These are phyloP conservation scores for Sextonia rubra DNA, from an alignment of 164 flowering plant genomes.

Conservation along the genomic window DNA sequence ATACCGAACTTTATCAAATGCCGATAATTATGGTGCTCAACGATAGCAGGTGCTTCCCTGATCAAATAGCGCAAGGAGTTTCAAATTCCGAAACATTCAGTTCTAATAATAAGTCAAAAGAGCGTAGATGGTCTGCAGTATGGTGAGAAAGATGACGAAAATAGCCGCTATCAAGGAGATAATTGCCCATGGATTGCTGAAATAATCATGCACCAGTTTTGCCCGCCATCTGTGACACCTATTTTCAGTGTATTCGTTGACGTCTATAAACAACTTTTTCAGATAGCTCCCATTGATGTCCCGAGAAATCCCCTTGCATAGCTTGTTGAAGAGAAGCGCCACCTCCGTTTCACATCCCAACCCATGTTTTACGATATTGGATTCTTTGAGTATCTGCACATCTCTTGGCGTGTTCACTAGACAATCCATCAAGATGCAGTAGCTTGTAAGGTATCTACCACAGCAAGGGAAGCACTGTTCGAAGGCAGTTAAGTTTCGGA, in stretches of 20 bases:
- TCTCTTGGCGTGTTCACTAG: slow-evolving; percentile 19
- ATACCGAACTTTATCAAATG: too few relatives aligned
- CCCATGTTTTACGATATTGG: slow-evolving; percentile 20
- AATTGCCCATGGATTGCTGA: slow-evolving; percentile 11
- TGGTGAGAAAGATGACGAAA: neutral
- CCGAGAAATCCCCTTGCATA: slow-evolving; percentile 19
- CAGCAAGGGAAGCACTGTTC: slow-evolving; percentile 21
- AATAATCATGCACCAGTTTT: neutral
- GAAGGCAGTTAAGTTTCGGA: slow-evolving; percentile 24
- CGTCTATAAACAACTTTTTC: slow-evolving; percentile 9
- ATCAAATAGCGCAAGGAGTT: too few relatives aligned
- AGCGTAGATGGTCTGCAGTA: neutral
- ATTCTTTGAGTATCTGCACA: slow-evolving; percentile 16
- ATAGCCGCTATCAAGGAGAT: slow-evolving; percentile 4
- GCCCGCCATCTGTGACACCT: slow-evolving; percentile 22
- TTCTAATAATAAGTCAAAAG: neutral
- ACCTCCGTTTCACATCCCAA: slow-evolving; percentile 22
- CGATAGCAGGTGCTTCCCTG: too few relatives aligned
- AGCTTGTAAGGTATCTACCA: slow-evolving; percentile 19
- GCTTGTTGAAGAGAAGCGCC: slow-evolving; percentile 18
- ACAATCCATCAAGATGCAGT: slow-evolving; percentile 22
- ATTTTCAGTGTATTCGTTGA: slow-evolving; percentile 12
- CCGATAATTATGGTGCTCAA: too few relatives aligned
- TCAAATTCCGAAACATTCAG: too few relatives aligned
- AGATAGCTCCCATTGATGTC: slow-evolving; percentile 16